Base-by-base conservation (phyloP, 257 asterid species). In the Fraxinus americana region DNA sequence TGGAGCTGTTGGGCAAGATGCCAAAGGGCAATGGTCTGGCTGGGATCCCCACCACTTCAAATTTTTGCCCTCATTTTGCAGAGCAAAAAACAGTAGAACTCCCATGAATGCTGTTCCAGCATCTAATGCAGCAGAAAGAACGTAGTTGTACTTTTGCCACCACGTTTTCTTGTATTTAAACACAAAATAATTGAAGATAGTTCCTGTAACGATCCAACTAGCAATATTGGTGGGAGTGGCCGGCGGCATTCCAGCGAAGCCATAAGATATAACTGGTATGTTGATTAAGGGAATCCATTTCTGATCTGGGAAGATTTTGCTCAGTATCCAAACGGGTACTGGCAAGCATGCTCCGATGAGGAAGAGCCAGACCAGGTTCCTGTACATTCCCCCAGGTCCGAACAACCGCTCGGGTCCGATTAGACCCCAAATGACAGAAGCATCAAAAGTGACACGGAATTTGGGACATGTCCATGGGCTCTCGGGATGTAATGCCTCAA, bases 101-200 rank as follows among this genome's bases (percentile, higher is more conserved):
- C 92, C 98, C 98, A 94, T 94, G 84, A 94, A 92, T 43, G 98
- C 98, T 0, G 98, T 92, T 10, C 98, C 98, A 10, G 98, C 97
- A 77, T 94, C 98, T 85, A 94, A 71, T 59, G 98, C 97, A 25
- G 97, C 98, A 8, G 98, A 94, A 7, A 94, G 85, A 29, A 94
- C 97, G 14, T 94, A 94, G 75, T 94, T 94, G 81, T 94, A 94
- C 70, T 90, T 87, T 74, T 92, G 89, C 98, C 98, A 94, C 98
- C 98, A 94, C 27, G 82, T 86, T 69, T 89, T 89, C 73, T 92
- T 43, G 71, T 90, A 94, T 52, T 90, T 92, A 86, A 94, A 94
- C 84, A 94, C 91, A 21, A 94, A 91, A 29, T 92, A 94, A 61
- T 94, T 94, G 89, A 94, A 94, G 54, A 94, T 83, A 7, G 90